phyloP scores from a whole-genome alignment of 352 stramenopile species.

The Ophiocytium majus region DNA sequence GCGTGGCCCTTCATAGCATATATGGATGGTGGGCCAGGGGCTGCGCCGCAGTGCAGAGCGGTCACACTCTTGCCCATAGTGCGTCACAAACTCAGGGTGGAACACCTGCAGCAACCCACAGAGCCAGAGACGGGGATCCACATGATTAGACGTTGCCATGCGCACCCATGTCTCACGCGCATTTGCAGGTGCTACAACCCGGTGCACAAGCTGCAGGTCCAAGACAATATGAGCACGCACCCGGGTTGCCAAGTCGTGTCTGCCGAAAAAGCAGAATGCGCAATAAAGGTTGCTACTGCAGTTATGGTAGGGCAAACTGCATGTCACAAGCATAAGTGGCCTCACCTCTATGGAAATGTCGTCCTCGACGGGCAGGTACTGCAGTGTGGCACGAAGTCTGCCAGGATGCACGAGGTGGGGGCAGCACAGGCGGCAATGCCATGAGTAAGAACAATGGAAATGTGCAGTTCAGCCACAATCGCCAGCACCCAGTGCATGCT shows the following conservation, averaged over 20 bases:
- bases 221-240: not conserved
- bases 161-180: not conserved
- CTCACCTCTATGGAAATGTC: not conserved
- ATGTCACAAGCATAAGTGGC: not conserved
- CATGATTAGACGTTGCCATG: not conserved
- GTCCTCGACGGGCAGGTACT: not conserved
- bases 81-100: not conserved
- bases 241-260: not conserved
- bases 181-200: not conserved
- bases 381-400: not conserved
- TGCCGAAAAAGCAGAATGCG: not conserved
- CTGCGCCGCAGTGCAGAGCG: not conserved
- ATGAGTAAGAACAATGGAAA: not conserved
- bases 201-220: not conserved
- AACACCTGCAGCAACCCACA: not conserved
- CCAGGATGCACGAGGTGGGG: not conserved
- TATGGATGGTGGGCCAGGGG: not conserved
- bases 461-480: not conserved
- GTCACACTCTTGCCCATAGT: not conserved
- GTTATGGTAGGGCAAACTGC: not conserved
- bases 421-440: not conserved
- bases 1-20: not conserved
- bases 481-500: not conserved
- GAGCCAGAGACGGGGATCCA: not conserved
- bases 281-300: not conserved